phyloP scores from a whole-genome alignment of 257 asterid species.

The Solanum raphanifolium region DNA sequence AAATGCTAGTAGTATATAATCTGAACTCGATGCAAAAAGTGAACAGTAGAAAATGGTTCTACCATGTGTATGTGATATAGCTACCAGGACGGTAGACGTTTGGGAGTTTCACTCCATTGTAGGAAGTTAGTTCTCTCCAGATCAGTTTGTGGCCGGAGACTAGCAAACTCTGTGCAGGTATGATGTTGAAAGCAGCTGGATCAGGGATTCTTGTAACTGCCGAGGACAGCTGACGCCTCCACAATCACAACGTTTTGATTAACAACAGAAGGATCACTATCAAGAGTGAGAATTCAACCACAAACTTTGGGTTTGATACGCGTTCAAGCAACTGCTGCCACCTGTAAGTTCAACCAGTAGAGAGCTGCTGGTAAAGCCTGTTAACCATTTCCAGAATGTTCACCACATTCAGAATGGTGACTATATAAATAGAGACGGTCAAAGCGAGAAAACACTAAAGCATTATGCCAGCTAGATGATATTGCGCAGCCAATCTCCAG shows the following conservation, averaged over 20 bases:
- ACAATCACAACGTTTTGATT: slow-evolving; percentile 10
- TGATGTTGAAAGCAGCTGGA: background rate
- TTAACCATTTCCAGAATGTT: slow-evolving; percentile 49
- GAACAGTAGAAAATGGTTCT: background rate
- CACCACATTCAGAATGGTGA: slow-evolving; percentile 67
- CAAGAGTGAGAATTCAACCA: slow-evolving; percentile 48
- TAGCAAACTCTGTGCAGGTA: background rate
- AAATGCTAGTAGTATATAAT: background rate
- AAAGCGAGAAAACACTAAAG: background rate
- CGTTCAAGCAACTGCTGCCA: slow-evolving; percentile 50
- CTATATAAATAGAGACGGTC: background rate
- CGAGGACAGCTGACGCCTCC: background rate
- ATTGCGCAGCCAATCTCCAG: background rate
- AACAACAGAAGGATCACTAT: slow-evolving; percentile 42
- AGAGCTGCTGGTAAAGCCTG: slow-evolving; percentile 99
- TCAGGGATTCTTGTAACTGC: background rate
- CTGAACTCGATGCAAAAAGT: background rate
- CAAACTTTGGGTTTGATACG: slow-evolving; percentile 23
- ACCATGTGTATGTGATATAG: background rate
- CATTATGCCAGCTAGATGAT: background rate
- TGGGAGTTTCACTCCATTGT: background rate
- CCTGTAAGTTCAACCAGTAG: slow-evolving; percentile 99
- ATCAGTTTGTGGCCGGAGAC: background rate
- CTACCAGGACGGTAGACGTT: background rate
- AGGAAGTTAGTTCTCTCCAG: background rate